Percentiles rank a stretch among this genome's conserved stretches.
Conservation (phyloP, 768 basidiomycete species). For the Roridomyces roridus region DNA sequence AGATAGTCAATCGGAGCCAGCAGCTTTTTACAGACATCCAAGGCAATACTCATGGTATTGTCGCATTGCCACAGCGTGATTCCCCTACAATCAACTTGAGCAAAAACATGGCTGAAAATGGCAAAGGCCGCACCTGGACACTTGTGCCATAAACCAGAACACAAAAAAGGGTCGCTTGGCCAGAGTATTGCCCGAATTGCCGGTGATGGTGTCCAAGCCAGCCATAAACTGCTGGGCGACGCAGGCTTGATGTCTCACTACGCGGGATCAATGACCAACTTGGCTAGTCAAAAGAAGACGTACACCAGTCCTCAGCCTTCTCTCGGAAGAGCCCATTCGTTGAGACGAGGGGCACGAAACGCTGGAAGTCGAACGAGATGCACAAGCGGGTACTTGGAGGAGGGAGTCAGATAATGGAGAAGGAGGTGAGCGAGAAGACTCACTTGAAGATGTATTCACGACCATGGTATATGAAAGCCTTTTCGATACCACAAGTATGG, state of each 20-base stretch:
- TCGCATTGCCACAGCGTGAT: slow-evolving; percentile 69
- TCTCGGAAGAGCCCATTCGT: slow-evolving; percentile 55
- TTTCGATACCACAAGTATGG: slow-evolving; percentile 72
- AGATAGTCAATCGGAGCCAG: slow-evolving; percentile 67
- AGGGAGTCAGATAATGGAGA: slow-evolving; percentile 11
- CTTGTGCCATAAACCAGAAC: slow-evolving; percentile 80
- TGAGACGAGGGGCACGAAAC: slow-evolving; percentile 63
- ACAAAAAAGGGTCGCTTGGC: slow-evolving; percentile 68
- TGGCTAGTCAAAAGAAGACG: too few species aligned
- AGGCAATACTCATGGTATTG: slow-evolving; percentile 58
- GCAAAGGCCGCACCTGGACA: slow-evolving; percentile 51
- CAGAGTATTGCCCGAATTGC: slow-evolving; percentile 53
- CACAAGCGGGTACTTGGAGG: slow-evolving; percentile 66
- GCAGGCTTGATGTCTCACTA: slow-evolving; percentile 66
- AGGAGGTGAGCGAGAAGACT: slow-evolving; percentile 32
- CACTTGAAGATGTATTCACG: slow-evolving; percentile 82
- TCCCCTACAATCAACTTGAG: slow-evolving; percentile 41
- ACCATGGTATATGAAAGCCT: slow-evolving; percentile 71
- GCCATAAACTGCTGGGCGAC: slow-evolving; percentile 66
- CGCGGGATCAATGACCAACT: slow-evolving; percentile 16
- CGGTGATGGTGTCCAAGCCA: slow-evolving; percentile 67
- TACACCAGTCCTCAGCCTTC: slow-evolving; percentile 75
- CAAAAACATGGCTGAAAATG: slow-evolving; percentile 3
- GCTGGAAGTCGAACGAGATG: slow-evolving; percentile 72
- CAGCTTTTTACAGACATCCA: slow-evolving; percentile 68